Evolutionary conservation across 1,139 yeast genomes (phyloP), one percentile per base, ranked within the genome.

Genomic region (Zhuliangozyma parablackwelliae): DNA sequence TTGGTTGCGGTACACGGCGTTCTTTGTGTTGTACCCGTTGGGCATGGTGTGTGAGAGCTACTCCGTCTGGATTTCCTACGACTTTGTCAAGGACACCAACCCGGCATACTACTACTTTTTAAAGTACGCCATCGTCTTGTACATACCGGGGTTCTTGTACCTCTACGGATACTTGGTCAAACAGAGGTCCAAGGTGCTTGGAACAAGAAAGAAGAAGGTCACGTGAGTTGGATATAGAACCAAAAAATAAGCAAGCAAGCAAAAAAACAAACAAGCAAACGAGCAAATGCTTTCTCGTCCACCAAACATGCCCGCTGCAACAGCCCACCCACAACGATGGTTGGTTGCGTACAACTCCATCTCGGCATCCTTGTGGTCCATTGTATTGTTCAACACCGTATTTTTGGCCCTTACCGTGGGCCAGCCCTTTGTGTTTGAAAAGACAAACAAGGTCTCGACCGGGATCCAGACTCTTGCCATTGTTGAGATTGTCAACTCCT

Each of bases 381-480:
- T 69, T 40, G 66, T 70, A 5, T 50, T 69, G 28, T 67, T 68
- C 57, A 69, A 69, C 50, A 59, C 73, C 33, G 44, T 66, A 2
- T 67, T 68, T 44, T 55, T 70, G 32, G 58, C 63, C 1, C 21
- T 48, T 4, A 38, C 56, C 2, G 53, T 67, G 35, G 84, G 84
- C 2, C 88, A 81, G 51, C 85, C 86, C 8, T 51, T 55, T 25
- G 64, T 79, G 28, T 86, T 81, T 45, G 73, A 71, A 10, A 72
- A 78, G 39, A 75, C 95, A 11, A 72, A 74, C 33, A 65, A 67
- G 27, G 64, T 81, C 50, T 74, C 87, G 37, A 80, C 84, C 3
- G 61, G 67, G 36, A 80, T 92, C 35, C 99, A 92, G 63, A 73
- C 88, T n/a, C 66, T 81, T 42, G 97, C 98, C 0, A 48, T 88